Conservation (phyloP, 345 rosid genomes). For the Moricandia arvensis region DNA sequence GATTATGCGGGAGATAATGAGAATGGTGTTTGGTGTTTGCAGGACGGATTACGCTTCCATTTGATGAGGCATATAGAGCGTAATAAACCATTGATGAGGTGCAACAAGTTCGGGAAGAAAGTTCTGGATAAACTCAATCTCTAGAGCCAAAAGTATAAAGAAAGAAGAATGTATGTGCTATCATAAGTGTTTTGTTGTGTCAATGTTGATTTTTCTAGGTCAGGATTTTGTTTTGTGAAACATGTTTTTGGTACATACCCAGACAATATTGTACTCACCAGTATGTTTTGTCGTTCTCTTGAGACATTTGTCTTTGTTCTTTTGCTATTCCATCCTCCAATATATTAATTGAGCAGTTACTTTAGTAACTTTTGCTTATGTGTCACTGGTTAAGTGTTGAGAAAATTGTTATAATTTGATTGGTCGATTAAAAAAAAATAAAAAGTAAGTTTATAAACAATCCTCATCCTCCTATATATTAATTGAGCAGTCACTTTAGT, state of each 20-base stretch:
- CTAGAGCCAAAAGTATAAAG: not conserved
- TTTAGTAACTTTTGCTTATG: too few relatives aligned
- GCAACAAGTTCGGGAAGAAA: constrained; percentile 59
- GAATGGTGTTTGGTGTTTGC: constrained; percentile 23
- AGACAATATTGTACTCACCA: constrained; percentile 11
- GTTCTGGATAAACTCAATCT: constrained; percentile 37
- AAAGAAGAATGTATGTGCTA: not conserved
- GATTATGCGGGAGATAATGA: not conserved
- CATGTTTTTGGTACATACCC: not conserved
- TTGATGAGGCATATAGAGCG: constrained; percentile 38
- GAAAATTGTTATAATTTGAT: too few relatives aligned
- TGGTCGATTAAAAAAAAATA: too few relatives aligned
- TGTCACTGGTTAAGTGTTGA: too few relatives aligned
- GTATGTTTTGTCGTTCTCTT: not conserved
- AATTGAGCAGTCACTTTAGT: too few relatives aligned
- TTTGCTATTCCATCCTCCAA: not conserved
- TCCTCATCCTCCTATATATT: too few relatives aligned
- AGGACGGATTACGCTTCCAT: constrained; percentile 33
- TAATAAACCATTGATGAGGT: constrained; percentile 43
- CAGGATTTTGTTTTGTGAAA: not conserved
- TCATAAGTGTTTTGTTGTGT: constrained; percentile 2
- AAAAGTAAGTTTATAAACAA: too few relatives aligned
- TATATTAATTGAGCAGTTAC: too few relatives aligned
- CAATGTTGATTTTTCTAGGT: constrained; percentile 2
- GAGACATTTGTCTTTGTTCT: constrained; percentile 14